Conservation (phyloP, 257 asterid species). For the Gentiana dahurica region DNA sequence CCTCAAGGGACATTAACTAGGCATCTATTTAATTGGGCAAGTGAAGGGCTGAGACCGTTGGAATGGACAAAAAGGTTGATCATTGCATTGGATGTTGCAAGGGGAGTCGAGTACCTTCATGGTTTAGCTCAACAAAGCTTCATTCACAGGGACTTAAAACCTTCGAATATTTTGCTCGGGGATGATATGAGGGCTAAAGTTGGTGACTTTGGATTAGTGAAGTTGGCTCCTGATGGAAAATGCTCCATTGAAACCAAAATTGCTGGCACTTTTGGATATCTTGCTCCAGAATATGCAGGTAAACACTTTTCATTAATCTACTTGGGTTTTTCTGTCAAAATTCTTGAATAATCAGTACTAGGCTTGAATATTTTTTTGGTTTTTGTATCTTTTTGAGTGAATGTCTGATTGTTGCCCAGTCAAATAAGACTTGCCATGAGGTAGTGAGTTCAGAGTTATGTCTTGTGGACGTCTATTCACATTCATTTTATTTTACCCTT, state of each 20-base stretch:
- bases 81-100: slow-evolving; percentile 75
- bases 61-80: slow-evolving; percentile 79
- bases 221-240: slow-evolving; percentile 93
- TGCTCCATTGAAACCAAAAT: slow-evolving; percentile 77
- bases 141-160: slow-evolving; percentile 83
- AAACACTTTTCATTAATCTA: background rate
- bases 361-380: too few species aligned
- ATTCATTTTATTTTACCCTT: too few species aligned
- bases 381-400: background rate
- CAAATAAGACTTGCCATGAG: background rate
- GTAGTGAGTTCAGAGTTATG: background rate
- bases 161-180: slow-evolving; percentile 86
- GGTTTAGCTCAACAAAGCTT: slow-evolving; percentile 93
- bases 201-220: slow-evolving; percentile 89
- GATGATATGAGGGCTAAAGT: slow-evolving; percentile 97
- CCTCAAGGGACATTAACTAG: slow-evolving; percentile 87
- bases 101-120: slow-evolving; percentile 91
- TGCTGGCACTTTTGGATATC: slow-evolving; percentile 91
- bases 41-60: slow-evolving; percentile 63
- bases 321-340: background rate
- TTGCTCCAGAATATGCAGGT: slow-evolving; percentile 99
- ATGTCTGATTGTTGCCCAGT: background rate
- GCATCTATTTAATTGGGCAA: slow-evolving; percentile 68
- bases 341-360: background rate
- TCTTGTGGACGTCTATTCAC: background rate